Base-by-base conservation (phyloP, 192 early-diverging fungal species). In the Coemansia sp. region DNA sequence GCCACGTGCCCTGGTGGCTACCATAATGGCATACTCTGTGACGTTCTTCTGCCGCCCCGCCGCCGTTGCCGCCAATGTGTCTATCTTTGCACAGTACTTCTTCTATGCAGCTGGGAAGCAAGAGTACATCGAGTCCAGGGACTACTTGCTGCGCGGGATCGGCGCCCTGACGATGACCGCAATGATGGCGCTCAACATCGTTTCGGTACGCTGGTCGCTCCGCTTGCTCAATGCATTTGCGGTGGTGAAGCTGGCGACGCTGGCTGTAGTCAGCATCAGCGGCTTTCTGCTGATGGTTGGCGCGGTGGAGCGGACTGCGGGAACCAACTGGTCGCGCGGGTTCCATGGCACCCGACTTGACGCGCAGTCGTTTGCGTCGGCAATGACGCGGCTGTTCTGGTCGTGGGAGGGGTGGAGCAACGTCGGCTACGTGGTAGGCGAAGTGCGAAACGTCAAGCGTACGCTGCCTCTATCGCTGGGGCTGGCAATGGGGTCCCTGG, bases 381-480 rank as follows among this genome's bases (percentile, higher is more conserved):
- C 87, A 1, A 75, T 88, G 68, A 83, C 81, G 41, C 80, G 78
- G 10, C 61, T 77, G 39, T 81, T 85, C 34, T 90, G 80, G 75
- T 84, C 83, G 36, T 87, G 82, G 74, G 81, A 84, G 49, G 84
- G 87, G 3, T 90, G 88, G 91, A 88, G 89, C 63, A 93, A 91
- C 66, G 66, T 93, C 7, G 89, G 92, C 41, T 93, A 92, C 62
- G 88, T 90, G 15, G 87, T 92, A 4, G 91, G 90, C 41, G 94
- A 95, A 71, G 87, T 95, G 78, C 88, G 89, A 57, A 85, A 92
- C 66, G 92, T 93, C 62, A 85, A 89, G 7, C 85, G 88, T 45
- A 93, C 90, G 64, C 70, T 94, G 33, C 93, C 92, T 1, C 69
- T 88, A 23, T 90, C 92, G 9, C 88, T 90, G 16, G 86, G 89